Evolutionary conservation across 2,329 filamentous ascomycete genomes (phyloP).

Genomic region (Septoria linicola): DNA sequence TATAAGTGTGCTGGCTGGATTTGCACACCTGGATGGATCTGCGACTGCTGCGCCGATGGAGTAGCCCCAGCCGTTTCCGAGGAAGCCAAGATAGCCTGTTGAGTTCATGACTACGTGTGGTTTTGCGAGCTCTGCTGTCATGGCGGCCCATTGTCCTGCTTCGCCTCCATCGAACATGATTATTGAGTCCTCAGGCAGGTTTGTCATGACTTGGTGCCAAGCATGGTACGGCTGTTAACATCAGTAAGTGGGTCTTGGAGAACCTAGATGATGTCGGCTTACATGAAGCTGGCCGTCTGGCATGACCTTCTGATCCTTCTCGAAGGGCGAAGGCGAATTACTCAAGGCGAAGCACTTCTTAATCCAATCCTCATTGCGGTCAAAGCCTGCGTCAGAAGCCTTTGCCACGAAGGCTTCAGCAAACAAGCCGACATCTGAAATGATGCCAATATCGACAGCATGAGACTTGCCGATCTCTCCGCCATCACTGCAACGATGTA

Average conservation of each 20-base stretch:
- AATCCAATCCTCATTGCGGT: constrained; percentile 31
- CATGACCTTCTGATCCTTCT: constrained; percentile 24
- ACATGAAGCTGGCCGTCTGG: constrained; percentile 35
- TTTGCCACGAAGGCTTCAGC: constrained; percentile 25
- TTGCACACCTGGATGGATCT: constrained; percentile 30
- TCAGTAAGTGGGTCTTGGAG: no score
- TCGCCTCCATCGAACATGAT: constrained; percentile 47
- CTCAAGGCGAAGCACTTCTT: constrained; percentile 32
- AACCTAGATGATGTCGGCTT: no score
- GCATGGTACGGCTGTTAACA: constrained; percentile 49
- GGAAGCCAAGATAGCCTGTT: constrained; percentile 46
- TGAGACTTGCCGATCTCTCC: constrained; percentile 45
- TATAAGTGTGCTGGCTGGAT: no score
- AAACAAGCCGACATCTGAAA: constrained; percentile 42
- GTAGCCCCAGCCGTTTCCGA: constrained; percentile 51
- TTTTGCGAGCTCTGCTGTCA: constrained; percentile 34
- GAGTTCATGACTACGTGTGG: constrained; percentile 33
- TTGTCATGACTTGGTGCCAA: constrained; percentile 40
- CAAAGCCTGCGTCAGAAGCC: constrained; percentile 14
- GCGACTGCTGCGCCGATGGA: constrained; percentile 46
- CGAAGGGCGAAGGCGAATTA: constrained; percentile 29
- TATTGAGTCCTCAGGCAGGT: constrained; percentile 39
- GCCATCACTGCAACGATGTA: no score
- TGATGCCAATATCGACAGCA: constrained; percentile 43
- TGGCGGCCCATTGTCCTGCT: constrained; percentile 39